Evolutionary conservation across 768 basidiomycete species (phyloP).

Genomic region (Cubamyces sp.): DNA sequence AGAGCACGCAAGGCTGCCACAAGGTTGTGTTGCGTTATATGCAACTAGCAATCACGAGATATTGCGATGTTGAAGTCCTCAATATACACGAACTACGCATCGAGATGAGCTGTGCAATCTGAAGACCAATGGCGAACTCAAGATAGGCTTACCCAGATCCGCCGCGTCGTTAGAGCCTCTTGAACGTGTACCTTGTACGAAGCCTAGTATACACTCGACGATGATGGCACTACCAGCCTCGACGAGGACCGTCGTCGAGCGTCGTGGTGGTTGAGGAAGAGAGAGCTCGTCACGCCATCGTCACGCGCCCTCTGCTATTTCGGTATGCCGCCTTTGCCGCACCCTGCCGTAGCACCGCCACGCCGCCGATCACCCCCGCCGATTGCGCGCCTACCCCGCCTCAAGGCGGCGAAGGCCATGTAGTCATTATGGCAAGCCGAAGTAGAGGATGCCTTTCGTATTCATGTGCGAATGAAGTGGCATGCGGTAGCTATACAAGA

Average conservation of each 20-base stretch:
- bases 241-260: not conserved
- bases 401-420: no score
- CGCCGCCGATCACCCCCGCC: slow-evolving; percentile 1
- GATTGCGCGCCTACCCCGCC: not conserved
- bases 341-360: slow-evolving; percentile 12
- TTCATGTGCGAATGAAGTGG: no score
- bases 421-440: no score
- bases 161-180: not conserved
- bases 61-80: no score
- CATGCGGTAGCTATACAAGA: no score
- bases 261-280: slow-evolving; percentile 16
- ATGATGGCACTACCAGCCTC: not conserved
- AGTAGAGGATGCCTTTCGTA: no score
- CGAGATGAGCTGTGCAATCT: not conserved
- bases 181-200: not conserved
- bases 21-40: no score
- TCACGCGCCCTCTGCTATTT: not conserved
- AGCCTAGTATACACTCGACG: not conserved
- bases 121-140: no score
- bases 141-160: not conserved
- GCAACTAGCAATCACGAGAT: no score
- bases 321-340: slow-evolving; percentile 13
- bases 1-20: no score
- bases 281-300: slow-evolving; percentile 3
- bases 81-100: not conserved